phyloP scores from a whole-genome alignment of 2,329 filamentous ascomycete species.

The Hymenoscyphus scutula region DNA sequence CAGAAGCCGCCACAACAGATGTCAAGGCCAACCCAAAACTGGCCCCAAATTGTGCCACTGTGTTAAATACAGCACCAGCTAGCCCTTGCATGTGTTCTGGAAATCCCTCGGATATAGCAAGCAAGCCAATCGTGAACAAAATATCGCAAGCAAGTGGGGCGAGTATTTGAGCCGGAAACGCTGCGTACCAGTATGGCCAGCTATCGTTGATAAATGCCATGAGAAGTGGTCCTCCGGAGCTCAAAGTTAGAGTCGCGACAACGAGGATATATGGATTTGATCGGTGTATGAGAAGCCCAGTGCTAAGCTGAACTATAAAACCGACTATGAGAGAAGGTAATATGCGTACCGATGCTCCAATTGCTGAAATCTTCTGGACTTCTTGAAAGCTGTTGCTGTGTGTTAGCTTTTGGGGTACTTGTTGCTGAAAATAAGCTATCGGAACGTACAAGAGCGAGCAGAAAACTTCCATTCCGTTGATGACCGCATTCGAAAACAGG shows the following conservation, averaged over 20 bases:
- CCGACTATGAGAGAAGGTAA: slow-evolving; percentile 47
- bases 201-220: slow-evolving; percentile 52
- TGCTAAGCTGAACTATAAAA: slow-evolving; percentile 42
- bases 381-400: slow-evolving; percentile 46
- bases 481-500: background rate
- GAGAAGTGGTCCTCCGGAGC: slow-evolving; percentile 47
- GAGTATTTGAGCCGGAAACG: slow-evolving; percentile 43
- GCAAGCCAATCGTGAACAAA: slow-evolving; percentile 46
- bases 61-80: slow-evolving; percentile 61
- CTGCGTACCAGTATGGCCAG: slow-evolving; percentile 51
- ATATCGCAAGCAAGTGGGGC: slow-evolving; percentile 45
- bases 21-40: slow-evolving; percentile 50
- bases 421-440: too few species aligned
- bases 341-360: slow-evolving; percentile 46
- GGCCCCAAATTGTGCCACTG: slow-evolving; percentile 53
- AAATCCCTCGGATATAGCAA: slow-evolving; percentile 54
- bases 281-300: slow-evolving; percentile 46
- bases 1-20: slow-evolving; percentile 46
- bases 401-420: too few species aligned
- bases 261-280: slow-evolving; percentile 43
- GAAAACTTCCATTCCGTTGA: background rate
- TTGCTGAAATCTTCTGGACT: slow-evolving; percentile 45
- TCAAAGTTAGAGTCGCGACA: slow-evolving; percentile 41
- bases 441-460: too few species aligned
- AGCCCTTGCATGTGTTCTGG: slow-evolving; percentile 54